phyloP scores from a whole-genome alignment of 768 basidiomycete genomes.

The Cystobasidium onofrii region DNA sequence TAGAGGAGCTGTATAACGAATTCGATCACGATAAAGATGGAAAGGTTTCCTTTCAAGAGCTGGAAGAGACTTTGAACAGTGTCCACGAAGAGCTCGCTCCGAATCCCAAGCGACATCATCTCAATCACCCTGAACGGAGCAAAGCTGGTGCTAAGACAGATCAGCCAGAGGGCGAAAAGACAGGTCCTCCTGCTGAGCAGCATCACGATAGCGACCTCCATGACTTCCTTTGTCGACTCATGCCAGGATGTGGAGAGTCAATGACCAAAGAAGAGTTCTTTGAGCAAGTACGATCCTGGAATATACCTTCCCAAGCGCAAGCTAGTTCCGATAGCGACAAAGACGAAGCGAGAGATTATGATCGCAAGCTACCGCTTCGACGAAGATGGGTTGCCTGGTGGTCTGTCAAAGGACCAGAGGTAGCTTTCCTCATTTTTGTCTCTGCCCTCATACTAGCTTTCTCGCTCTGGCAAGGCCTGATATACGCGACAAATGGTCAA shows the following conservation, averaged over 20 bases:
- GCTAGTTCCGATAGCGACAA: background rate
- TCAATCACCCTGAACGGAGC: slow-evolving; percentile 1
- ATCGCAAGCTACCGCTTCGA: background rate
- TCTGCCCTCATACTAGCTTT: slow-evolving; percentile 2
- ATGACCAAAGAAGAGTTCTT: slow-evolving; percentile 16
- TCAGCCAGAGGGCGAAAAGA: background rate
- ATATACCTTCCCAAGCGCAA: slow-evolving; percentile 9
- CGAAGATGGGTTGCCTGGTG: slow-evolving; percentile 16
- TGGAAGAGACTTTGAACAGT: background rate
- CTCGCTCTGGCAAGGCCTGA: slow-evolving; percentile 18
- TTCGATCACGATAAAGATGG: slow-evolving; percentile 16
- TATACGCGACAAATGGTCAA: slow-evolving; percentile 2
- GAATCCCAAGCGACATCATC: slow-evolving; percentile 1
- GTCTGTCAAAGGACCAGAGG: slow-evolving; percentile 24
- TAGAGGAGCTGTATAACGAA: slow-evolving; percentile 9
- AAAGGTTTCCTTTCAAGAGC: background rate
- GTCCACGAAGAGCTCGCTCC: slow-evolving; percentile 20
- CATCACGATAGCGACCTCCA: background rate
- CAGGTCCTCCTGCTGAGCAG: background rate
- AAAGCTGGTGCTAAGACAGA: background rate
- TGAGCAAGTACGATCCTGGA: background rate
- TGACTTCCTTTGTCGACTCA: slow-evolving; percentile 1
- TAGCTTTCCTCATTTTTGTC: slow-evolving; percentile 17
- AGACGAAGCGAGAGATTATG: slow-evolving; percentile 20
- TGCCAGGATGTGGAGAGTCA: background rate